phyloP scores from a whole-genome alignment of 306 rosid species.

The Cyamopsis tetragonoloba region DNA sequence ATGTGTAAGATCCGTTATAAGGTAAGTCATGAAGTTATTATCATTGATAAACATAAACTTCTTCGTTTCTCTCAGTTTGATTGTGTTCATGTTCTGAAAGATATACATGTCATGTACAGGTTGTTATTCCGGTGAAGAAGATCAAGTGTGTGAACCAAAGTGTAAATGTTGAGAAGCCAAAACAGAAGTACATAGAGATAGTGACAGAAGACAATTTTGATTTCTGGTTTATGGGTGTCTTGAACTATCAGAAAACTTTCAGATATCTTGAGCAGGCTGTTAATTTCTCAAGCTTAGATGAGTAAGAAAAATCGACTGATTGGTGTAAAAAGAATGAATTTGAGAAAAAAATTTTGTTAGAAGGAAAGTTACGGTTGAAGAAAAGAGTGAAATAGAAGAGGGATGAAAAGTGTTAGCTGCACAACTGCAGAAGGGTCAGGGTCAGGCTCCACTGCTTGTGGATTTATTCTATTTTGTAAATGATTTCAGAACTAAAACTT shows the following conservation, averaged over 20 bases:
- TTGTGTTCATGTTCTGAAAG: not conserved
- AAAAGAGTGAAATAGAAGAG: not conserved
- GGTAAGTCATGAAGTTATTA: constrained; percentile 10
- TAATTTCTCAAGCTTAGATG: constrained; percentile 14
- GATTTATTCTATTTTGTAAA: not conserved
- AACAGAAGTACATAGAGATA: constrained; percentile 30
- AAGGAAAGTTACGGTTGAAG: not conserved
- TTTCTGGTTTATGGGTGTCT: constrained; percentile 29
- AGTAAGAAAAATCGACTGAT: not conserved
- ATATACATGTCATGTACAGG: not conserved
- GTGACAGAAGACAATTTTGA: constrained; percentile 26
- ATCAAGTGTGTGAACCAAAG: constrained; percentile 25
- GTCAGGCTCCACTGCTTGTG: not conserved
- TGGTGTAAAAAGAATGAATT: no score
- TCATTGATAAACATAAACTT: not conserved
- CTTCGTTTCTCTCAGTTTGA: not conserved
- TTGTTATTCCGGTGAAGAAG: constrained; percentile 29
- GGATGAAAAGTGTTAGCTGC: not conserved
- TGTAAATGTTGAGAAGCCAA: constrained; percentile 23
- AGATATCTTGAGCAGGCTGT: constrained; percentile 16
- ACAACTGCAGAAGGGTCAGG: not conserved
- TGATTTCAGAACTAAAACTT: not conserved
- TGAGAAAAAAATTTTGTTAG: no score
- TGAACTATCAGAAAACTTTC: constrained; percentile 18
- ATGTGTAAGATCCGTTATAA: constrained; percentile 23